Conservation (phyloP, 2,329 filamentous ascomycete genomes). For the Hypoxylon sp. region DNA sequence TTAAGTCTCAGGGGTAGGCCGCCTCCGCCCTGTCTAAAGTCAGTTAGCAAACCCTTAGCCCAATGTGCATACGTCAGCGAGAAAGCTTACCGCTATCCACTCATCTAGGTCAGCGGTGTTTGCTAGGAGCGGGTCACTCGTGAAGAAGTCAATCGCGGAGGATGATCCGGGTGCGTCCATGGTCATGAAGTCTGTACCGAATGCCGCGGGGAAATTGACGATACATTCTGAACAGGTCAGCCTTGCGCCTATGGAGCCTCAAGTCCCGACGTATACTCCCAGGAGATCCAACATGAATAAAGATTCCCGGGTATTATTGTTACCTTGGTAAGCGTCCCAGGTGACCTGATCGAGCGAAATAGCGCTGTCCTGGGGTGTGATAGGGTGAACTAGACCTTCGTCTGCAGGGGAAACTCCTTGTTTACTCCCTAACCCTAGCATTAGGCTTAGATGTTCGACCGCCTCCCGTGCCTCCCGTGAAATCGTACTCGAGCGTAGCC, state of each 20-base stretch:
- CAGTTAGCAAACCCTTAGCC: neutral
- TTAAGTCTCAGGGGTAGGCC: neutral
- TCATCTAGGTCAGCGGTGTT: neutral
- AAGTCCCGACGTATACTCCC: neutral
- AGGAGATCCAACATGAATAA: neutral
- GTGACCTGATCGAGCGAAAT: neutral
- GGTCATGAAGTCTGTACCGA: neutral
- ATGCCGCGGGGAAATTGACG: neutral
- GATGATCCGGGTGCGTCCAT: neutral
- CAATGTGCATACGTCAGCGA: neutral
- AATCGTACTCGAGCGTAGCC: slow-evolving; percentile 1
- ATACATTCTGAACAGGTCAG: neutral
- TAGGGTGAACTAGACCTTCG: neutral
- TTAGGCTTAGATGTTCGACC: neutral
- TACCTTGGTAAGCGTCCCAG: slow-evolving; percentile 1
- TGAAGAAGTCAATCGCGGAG: neutral
- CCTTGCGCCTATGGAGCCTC: neutral
- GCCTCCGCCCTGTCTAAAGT: neutral
- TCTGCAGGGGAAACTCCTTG: neutral
- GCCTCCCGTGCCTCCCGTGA: slow-evolving; percentile 5
- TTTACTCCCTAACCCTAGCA: neutral
- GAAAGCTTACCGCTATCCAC: neutral
- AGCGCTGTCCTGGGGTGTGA: neutral
- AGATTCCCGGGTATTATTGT: neutral
- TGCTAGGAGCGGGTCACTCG: neutral